Percentiles rank a stretch among this genome's conserved stretches.
phyloP scores from a whole-genome alignment of 192 early-diverging fungal species.

The Coemansia nantahalensis region DNA sequence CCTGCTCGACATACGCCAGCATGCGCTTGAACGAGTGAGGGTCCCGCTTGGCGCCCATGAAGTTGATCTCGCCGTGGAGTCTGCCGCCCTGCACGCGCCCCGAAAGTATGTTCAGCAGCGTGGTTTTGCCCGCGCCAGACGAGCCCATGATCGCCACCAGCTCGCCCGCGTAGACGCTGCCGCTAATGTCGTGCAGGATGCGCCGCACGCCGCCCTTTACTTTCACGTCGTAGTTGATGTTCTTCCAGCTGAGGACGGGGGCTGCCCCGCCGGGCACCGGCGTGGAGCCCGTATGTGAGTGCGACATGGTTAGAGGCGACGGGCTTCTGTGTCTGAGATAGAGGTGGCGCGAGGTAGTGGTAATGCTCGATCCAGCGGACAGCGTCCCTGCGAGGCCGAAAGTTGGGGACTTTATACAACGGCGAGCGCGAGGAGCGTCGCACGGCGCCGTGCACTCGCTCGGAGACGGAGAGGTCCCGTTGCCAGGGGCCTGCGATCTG shows the following conservation, averaged over 20 bases:
- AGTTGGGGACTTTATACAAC: no score
- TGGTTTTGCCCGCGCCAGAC: constrained; percentile 86
- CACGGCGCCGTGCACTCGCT: no score
- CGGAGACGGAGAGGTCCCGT: no score
- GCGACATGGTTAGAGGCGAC: no score
- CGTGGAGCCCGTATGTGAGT: no score
- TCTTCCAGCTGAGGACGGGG: constrained; percentile 38
- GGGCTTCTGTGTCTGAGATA: no score
- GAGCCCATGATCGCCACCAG: constrained; percentile 91
- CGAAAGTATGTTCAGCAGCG: constrained; percentile 72
- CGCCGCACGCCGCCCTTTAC: constrained; percentile 29
- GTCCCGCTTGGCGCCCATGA: constrained; percentile 46
- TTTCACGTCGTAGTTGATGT: constrained; percentile 44
- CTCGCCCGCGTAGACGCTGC: constrained; percentile 67
- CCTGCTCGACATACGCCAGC: constrained; percentile 52
- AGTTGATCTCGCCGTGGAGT: constrained; percentile 55
- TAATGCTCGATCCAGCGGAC: no score
- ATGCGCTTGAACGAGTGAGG: constrained; percentile 47
- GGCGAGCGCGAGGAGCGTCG: no score
- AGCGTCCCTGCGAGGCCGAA: no score
- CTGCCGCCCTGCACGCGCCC: constrained; percentile 59
- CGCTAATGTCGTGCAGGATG: constrained; percentile 66
- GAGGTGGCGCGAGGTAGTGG: no score
- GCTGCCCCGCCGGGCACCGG: no score
- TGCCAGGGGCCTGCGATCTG: no score